Base-by-base conservation (phyloP, 768 basidiomycete species). In the Leucogyrophana mollusca region DNA sequence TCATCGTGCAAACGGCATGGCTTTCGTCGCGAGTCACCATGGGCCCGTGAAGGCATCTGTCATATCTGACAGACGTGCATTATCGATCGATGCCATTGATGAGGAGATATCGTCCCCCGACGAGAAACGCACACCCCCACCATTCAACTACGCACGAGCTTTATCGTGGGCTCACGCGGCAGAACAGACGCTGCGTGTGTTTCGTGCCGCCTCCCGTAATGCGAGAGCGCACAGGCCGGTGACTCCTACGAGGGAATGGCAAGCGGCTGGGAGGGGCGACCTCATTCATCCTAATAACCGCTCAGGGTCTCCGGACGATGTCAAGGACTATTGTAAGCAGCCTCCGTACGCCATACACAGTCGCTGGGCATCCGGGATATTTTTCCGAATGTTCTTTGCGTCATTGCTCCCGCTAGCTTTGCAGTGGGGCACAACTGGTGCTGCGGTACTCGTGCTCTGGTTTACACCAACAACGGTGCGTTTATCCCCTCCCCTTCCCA, bases 371-470 rank as follows among this genome's bases (percentile, higher is more conserved):
- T 49, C 51, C 6, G 52, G 49, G 3, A 46, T 54, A 22, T 57
- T 53, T 27, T 33, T 11, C 32, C 43, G 59, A 16, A 52, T 63
- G 25, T 18, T 52, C 10, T 34, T 57, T n/a, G 62, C 63, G n/a
- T 56, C 62, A 4, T 2, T 52, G 16, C 25, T 55, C 2, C 54
- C 59, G 13, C 42, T 64, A 3, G 41, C 47, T 9, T 39, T 64
- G 25, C 61, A 64, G 43, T 65, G 63, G 64, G 51, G 45, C 7
- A 59, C 61, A 3, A 45, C 55, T n/a, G 59, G 61, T 14, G 56
- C 57, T 4, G 61, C 64, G 3, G 34, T 58, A 13, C 20, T 60
- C 10, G 53, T 57, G 16, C 54, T 61, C 9, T 55, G 49, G 43
- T 54, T 48, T 25, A 64, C 63, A 8, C 63, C 63, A 4, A 64